phyloP scores from a whole-genome alignment of 2,329 filamentous ascomycete species.

The Fusarium sp. region DNA sequence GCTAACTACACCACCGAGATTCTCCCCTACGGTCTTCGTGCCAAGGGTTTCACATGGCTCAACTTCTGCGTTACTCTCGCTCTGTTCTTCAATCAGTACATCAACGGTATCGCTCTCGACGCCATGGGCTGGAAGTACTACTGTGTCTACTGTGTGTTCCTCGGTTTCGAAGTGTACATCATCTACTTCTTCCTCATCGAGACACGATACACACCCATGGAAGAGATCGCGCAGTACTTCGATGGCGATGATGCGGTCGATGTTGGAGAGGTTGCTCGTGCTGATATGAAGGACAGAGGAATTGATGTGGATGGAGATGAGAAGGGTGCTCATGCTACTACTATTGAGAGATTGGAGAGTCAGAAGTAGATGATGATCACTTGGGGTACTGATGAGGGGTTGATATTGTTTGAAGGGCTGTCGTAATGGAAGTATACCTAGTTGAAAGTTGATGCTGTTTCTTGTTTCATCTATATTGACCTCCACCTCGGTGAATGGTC shows the following conservation, averaged over 20 bases:
- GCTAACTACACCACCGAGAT: constrained; percentile 45
- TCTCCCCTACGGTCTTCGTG: constrained; percentile 37
- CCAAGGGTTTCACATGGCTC: constrained; percentile 35
- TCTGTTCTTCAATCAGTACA: constrained; percentile 36
- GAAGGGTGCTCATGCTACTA: constrained; percentile 6
- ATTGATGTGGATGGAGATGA: neutral
- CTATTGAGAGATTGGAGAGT: neutral
- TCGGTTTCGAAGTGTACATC: constrained; percentile 16
- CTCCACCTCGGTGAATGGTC: too few relatives aligned
- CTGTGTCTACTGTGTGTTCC: constrained; percentile 26
- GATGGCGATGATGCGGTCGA: constrained; percentile 15
- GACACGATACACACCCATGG: constrained; percentile 20
- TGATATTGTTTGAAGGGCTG: rapidly evolving
- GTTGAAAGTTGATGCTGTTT: neutral
- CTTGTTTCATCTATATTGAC: neutral
- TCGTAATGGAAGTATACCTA: neutral
- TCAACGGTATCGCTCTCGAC: constrained; percentile 28
- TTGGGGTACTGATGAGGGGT: rapidly evolving
- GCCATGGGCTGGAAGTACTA: constrained; percentile 36
- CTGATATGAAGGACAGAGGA: constrained; percentile 19
- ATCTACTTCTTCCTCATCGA: constrained; percentile 33
- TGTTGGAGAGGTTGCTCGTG: constrained; percentile 16
- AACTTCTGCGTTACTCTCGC: constrained; percentile 32
- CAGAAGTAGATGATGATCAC: neutral
- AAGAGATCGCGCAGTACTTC: constrained; percentile 22